Evolutionary conservation across 1,139 yeast genomes (phyloP), one percentile per base, ranked within the genome.

Genomic region (Kodamaea anthophila): DNA sequence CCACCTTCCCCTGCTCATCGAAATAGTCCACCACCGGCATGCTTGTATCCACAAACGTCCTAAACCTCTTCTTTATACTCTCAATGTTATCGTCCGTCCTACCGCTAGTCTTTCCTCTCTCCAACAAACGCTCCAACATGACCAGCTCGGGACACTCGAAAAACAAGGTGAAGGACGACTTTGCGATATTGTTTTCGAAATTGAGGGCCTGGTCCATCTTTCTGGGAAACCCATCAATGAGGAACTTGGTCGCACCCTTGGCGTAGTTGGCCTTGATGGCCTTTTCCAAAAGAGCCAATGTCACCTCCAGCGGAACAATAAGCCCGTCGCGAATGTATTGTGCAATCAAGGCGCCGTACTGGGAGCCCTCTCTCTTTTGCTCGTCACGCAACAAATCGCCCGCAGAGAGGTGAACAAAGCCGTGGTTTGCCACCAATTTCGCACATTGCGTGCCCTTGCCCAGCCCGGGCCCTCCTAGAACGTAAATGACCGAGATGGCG

Each of bases 371-470:
- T 44, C 96, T 77, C 18, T 65, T 62, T 56, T 91, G 96, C 55
- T 91, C 98, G 8, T 87, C 95, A 47, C 98, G 74, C 42, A 91
- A 69, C 47, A 91, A 71, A 54, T 91, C 98, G 27, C 98, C 98
- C 11, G 98, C 98, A 20, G 94, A 79, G 31, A 91, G 64, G 53
- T 91, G 98, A 22, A 83, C 77, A 53, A 88, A 91, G 9, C 82
- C 79, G 51, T 74, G 82, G 46, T 87, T 85, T 13, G 69, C 60
- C 25, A 91, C 96, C 35, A 91, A 68, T 47, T 74, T 82, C 24
- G 79, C 83, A 62, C 96, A 86, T 58, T 91, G 98, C 2, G 98
- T 91, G 35, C 98, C 98, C 53, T 91, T 91, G 23, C 98, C 98
- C 11, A 95, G 81, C 10, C 98, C 96, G 3, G 88, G 88, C 2